Evolutionary conservation across 2,329 filamentous ascomycete species (phyloP).

Genomic region (Magnaporthales sp.): DNA sequence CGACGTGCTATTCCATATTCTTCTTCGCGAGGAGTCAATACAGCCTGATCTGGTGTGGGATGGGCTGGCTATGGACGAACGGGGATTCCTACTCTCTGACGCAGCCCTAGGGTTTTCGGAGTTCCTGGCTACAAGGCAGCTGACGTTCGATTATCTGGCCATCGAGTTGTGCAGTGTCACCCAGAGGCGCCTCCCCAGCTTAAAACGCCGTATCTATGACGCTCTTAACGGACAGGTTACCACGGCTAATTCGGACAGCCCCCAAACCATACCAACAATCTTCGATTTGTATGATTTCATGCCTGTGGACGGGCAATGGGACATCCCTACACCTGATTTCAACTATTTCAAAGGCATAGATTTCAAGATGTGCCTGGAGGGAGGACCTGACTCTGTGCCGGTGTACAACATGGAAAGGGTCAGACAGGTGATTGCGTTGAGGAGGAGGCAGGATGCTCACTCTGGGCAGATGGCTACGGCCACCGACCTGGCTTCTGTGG

Average conservation of each 20-base stretch:
- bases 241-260: slow-evolving; percentile 50
- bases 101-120: slow-evolving; percentile 64
- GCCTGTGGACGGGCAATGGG: slow-evolving; percentile 40
- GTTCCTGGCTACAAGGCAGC: slow-evolving; percentile 68
- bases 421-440: slow-evolving; percentile 64
- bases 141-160: slow-evolving; percentile 76
- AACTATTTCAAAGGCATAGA: slow-evolving; percentile 58
- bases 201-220: slow-evolving; percentile 60
- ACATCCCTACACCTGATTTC: slow-evolving; percentile 41
- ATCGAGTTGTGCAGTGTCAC: slow-evolving; percentile 75
- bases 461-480: slow-evolving; percentile 37
- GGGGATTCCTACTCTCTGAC: slow-evolving; percentile 60
- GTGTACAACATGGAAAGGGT: slow-evolving; percentile 65
- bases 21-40: slow-evolving; percentile 64
- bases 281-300: slow-evolving; percentile 95
- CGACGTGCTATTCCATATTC: slow-evolving; percentile 71
- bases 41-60: slow-evolving; percentile 67
- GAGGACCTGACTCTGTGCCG: slow-evolving; percentile 41
- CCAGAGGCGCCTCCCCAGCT: slow-evolving; percentile 59
- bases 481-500: slow-evolving; percentile 40
- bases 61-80: slow-evolving; percentile 46
- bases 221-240: slow-evolving; percentile 71
- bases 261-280: slow-evolving; percentile 55
- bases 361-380: slow-evolving; percentile 53
- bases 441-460: slow-evolving; percentile 44